A percentile compares a stretch with the other conserved stretches of the same genome.
phyloP scores from a whole-genome alignment of 1,139 yeast species.

The Blastobotrys buckinghamii region DNA sequence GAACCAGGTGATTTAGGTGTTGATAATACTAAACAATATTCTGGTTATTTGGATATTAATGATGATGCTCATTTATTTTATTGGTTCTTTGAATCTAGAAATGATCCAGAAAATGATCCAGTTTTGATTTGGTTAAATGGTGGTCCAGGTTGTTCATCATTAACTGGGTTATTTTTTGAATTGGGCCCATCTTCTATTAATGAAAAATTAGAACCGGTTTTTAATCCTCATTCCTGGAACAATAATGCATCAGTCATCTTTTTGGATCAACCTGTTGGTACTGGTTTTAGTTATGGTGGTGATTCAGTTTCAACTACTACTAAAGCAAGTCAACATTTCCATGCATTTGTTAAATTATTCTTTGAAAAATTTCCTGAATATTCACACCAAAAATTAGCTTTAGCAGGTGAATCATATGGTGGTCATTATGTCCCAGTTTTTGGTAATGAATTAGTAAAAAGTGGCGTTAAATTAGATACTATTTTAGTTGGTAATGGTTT shows the following conservation, averaged over 20 bases:
- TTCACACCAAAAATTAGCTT: slow-evolving; percentile 56
- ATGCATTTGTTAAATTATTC: slow-evolving; percentile 67
- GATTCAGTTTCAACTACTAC: slow-evolving; percentile 54
- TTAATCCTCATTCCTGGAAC: slow-evolving; percentile 67
- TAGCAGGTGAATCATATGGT: slow-evolving; percentile 85
- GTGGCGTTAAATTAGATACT: slow-evolving; percentile 51
- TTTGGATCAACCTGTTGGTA: slow-evolving; percentile 70
- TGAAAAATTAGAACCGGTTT: slow-evolving; percentile 44
- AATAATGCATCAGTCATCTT: slow-evolving; percentile 62
- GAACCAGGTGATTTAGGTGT: slow-evolving; percentile 15
- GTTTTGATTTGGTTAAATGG: slow-evolving; percentile 68
- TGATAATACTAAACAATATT: slow-evolving; percentile 45
- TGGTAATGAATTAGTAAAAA: slow-evolving; percentile 61
- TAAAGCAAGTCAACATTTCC: slow-evolving; percentile 76
- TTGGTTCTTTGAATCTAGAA: slow-evolving; percentile 70
- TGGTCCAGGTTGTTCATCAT: slow-evolving; percentile 70
- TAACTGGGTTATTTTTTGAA: slow-evolving; percentile 50
- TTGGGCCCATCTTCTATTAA: slow-evolving; percentile 58
- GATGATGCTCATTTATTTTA: slow-evolving; percentile 83
- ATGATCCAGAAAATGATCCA: slow-evolving; percentile 51
- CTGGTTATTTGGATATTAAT: slow-evolving; percentile 63
- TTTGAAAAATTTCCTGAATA: slow-evolving; percentile 69
- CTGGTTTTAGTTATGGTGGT: slow-evolving; percentile 42
- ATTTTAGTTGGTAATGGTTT: slow-evolving; percentile 80
- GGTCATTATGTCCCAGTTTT: slow-evolving; percentile 83